Conservation (phyloP, 345 rosid species). For the Heritiera littoralis region DNA sequence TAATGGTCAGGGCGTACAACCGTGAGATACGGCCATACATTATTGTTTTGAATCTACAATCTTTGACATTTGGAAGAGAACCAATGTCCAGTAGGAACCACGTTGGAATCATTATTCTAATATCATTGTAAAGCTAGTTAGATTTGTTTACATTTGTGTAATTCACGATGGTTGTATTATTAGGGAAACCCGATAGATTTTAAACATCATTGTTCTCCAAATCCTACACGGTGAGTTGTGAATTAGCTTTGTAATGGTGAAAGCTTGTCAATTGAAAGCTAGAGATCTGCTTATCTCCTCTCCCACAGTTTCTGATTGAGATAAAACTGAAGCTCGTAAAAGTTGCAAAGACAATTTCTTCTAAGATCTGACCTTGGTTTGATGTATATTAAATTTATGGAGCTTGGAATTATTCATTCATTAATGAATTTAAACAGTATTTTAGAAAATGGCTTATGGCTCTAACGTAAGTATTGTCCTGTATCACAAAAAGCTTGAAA, state of each 20-base stretch:
- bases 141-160: slow-evolving; percentile 32
- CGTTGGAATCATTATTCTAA: slow-evolving; percentile 20
- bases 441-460: background rate
- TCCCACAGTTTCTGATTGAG: background rate
- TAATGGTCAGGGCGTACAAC: slow-evolving; percentile 29
- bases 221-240: slow-evolving; percentile 31
- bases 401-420: background rate
- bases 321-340: background rate
- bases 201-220: slow-evolving; percentile 21
- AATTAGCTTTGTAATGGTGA: slow-evolving; percentile 15
- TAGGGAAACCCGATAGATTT: slow-evolving; percentile 31
- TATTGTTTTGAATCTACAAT: slow-evolving; percentile 27
- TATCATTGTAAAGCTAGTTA: slow-evolving; percentile 38
- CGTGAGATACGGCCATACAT: background rate
- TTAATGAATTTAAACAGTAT: no score
- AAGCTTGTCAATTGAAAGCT: background rate
- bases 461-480: background rate
- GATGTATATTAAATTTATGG: no score
- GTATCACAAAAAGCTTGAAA: background rate
- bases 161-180: slow-evolving; percentile 30
- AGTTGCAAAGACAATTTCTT: background rate
- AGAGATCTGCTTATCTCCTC: background rate
- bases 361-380: no score
- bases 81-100: slow-evolving; percentile 22
- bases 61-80: slow-evolving; percentile 30